These are phyloP conservation scores for Exserohilum rostratum DNA, from an alignment of 2,329 filamentous ascomycete genomes.

Conservation along the genomic window DNA sequence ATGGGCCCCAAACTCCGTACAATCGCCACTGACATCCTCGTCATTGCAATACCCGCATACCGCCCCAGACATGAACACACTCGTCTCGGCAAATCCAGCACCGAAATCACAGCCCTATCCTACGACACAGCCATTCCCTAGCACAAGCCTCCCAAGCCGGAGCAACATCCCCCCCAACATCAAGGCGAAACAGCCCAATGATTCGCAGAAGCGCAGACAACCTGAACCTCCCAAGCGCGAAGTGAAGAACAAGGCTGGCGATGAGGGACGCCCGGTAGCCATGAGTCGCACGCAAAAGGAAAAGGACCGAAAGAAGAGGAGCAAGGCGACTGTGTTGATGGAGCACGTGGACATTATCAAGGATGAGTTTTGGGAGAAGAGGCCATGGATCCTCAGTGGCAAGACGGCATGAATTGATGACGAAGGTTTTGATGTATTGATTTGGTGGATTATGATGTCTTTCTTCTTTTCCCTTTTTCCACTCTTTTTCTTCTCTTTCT, in stretches of 20 bases:
- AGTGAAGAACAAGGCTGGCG: conserved; percentile 1
- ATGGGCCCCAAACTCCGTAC: conserved; percentile 45
- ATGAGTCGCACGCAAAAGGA: conserved; percentile 82
- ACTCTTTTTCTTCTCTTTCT: too few species aligned
- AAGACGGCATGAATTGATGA: conserved; percentile 28
- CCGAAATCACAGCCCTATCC: conserved; percentile 8
- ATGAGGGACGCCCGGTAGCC: conserved; percentile 52
- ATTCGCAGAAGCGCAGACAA: background rate
- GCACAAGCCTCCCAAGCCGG: background rate
- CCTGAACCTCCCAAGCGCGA: conserved; percentile 1
- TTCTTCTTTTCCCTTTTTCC: too few species aligned
- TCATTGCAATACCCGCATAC: conserved; percentile 14
- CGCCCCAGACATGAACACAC: conserved; percentile 11
- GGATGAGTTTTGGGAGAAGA: conserved; percentile 87
- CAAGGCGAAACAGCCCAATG: conserved; percentile 1
- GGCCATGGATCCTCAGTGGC: conserved; percentile 71
- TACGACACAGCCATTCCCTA: conserved; percentile 10
- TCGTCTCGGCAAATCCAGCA: background rate
- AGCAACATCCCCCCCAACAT: background rate
- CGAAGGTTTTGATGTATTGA: background rate
- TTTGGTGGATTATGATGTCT: background rate
- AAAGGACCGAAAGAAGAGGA: conserved; percentile 78
- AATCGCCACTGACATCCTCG: conserved; percentile 33
- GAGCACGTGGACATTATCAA: conserved; percentile 94
- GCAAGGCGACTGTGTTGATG: conserved; percentile 80